Conservation (phyloP, 306 rosid species). For the Geum urbanum region DNA sequence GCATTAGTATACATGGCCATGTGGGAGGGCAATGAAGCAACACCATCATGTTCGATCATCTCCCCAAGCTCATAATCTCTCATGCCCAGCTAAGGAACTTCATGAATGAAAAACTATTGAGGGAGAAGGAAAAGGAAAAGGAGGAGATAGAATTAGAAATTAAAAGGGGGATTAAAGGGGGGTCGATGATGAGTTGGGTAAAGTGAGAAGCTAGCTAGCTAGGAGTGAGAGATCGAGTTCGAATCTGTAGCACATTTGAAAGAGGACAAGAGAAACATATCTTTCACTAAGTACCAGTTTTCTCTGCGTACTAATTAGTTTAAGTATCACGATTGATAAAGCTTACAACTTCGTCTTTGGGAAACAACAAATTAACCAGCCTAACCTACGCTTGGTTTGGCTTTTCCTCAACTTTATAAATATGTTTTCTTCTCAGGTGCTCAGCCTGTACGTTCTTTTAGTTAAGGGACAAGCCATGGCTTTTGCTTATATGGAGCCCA, state of each 20-base stretch:
- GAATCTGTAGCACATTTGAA: constrained; percentile 67
- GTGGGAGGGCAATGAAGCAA: constrained; percentile 41
- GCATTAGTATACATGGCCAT: constrained; percentile 49
- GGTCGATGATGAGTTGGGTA: neutral
- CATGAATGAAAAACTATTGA: neutral
- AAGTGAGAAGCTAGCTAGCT: neutral
- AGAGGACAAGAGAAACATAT: constrained; percentile 68
- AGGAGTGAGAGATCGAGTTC: constrained; percentile 12
- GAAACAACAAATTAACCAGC: constrained; percentile 51
- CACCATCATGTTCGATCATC: constrained; percentile 19
- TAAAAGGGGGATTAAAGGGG: neutral
- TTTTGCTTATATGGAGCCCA: constrained; percentile 34
- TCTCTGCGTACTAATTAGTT: constrained; percentile 20
- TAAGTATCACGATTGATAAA: constrained; percentile 55
- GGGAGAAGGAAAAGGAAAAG: too few species aligned
- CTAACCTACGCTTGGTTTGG: constrained; percentile 47
- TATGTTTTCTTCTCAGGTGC: constrained; percentile 23
- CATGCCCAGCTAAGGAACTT: constrained; percentile 6
- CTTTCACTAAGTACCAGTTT: constrained; percentile 48
- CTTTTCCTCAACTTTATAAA: constrained; percentile 10
- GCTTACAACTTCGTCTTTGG: constrained; percentile 59
- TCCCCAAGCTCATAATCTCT: constrained; percentile 7
- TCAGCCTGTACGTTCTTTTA: constrained; percentile 29
- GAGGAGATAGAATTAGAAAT: too few species aligned
- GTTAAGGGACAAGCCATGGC: constrained; percentile 47